phyloP scores from a whole-genome alignment of 1,139 yeast genomes.

The Casaregolazyma suthepensis region DNA sequence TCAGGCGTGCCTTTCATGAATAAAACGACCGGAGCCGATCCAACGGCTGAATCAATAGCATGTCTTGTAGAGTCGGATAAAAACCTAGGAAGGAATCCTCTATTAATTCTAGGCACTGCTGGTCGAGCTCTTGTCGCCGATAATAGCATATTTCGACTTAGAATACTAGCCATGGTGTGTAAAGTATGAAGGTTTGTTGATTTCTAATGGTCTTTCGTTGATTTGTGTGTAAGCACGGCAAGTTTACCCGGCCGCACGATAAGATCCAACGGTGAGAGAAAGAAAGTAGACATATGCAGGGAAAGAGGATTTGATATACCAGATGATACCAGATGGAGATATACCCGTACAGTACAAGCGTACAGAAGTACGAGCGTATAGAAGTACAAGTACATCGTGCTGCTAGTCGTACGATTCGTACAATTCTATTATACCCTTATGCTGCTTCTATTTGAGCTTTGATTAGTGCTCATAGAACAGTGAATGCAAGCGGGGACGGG shows the following conservation, averaged over 20 bases:
- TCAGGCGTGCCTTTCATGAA: conserved; percentile 80
- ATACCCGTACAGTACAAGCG: too few species aligned
- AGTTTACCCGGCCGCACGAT: neutral
- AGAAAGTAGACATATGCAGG: too few species aligned
- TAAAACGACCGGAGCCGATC: conserved; percentile 86
- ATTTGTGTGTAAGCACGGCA: neutral
- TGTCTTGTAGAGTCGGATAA: conserved; percentile 71
- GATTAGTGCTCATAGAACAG: neutral
- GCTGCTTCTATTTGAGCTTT: neutral
- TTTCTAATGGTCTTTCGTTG: neutral
- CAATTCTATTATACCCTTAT: neutral
- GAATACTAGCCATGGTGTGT: neutral
- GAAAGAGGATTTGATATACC: too few species aligned
- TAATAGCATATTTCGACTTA: conserved; percentile 1
- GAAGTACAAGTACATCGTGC: too few species aligned
- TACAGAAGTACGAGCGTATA: too few species aligned
- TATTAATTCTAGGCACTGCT: neutral
- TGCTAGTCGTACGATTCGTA: too few species aligned
- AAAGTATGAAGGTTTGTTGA: neutral
- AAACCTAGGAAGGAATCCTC: conserved; percentile 39
- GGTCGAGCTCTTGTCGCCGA: conserved; percentile 2
- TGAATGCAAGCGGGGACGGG: neutral
- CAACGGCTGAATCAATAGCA: conserved; percentile 81
- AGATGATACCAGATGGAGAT: neutral
- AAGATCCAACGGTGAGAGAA: neutral